Conservation (phyloP, 176 grass and related monocot species). For the bread wheat (Triticum aestivum) region IWGSC_CS_RefSeq_v2.1 NC_057799.1:633778312-633778811, state of each 20-base stretch:
- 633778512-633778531: background rate
- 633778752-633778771: no score
- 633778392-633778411: background rate
- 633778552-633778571: no score
- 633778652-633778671: no score
- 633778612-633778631: background rate
- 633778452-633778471: background rate
- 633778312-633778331: background rate
- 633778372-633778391: background rate
- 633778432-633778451: background rate
- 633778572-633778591: background rate
- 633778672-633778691: no score
- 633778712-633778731: no score
- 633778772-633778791: no score
- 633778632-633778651: no score
- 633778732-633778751: no score
- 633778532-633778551: no score
- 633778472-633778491: conserved; percentile 7
- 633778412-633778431: background rate
- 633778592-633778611: background rate
- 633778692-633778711: no score
- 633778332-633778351: background rate
- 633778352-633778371: background rate
- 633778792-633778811: no score
- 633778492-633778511: background rate